Base-by-base conservation (phyloP, 306 rosid species). In the Vigna reflexopilosa region DNA sequence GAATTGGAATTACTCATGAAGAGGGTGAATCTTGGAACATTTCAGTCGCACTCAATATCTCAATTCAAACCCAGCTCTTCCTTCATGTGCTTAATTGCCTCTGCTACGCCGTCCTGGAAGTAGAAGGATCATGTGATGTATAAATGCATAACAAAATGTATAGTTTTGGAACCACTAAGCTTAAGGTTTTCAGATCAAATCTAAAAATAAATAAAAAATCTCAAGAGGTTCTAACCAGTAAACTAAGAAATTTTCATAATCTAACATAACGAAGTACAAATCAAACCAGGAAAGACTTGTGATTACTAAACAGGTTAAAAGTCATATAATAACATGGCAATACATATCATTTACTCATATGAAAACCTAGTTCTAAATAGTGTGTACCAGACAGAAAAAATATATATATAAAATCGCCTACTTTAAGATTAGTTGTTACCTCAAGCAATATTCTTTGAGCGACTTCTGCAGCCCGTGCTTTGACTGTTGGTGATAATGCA, bases 61-160 rank as follows among this genome's bases (percentile, higher is more conserved):
- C 74, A 77, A 58, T 71, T 67, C 63, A 78, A 71, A 48, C 79
- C 76, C 26, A 90, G 44, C 83, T 87, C 91, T 72, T 82, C 87
- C 88, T 88, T 90, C 67, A 90, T 81, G 80, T 70, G 80, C 73
- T 84, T 80, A 59, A 90, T 83, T 42, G 94, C 96, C 65, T 81
- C 93, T 28, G 82, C 85, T 75, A 89, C 94, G 6, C 98, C 98
- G 20, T 90, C 89, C 98, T 93, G 93, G 20, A 84, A 83, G 36
- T 17, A 66, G 40, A 80, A 73, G 62, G 48, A 52, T 32, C 67
- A 50, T 52, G 63, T 13, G 49, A 55, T 47, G 70, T 13, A 59
- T 16, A 51, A 19, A 59, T 16, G 59, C 17, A 48, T 22, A 15
- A 67, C 75, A 54, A 80, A 47, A 66, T 80, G 15, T 38, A 32